Base-by-base conservation (phyloP, 768 basidiomycete species). In the Xerocomus spinulosus region DNA sequence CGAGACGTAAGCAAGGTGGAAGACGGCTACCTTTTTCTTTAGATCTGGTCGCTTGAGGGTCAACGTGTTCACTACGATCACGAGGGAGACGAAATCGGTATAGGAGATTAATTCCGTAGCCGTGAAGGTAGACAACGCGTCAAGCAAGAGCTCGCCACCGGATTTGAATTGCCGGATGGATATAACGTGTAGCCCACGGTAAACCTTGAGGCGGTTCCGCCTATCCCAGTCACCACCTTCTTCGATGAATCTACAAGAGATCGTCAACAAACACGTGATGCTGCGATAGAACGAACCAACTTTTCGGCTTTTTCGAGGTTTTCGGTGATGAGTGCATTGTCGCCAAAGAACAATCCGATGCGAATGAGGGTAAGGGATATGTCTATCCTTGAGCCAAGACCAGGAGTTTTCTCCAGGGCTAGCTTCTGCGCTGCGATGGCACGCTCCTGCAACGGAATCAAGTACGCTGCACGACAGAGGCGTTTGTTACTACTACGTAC, bases 171-270 rank as follows among this genome's bases (percentile, higher is more conserved):
- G 85, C n/a, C 95, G 85, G 51, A 90, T 85, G 25, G 90, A 87
- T 26, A 94, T 70, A 36, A 85, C 73, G 61, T 95, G 87, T 0
- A 96, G 72, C 40, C 87, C 94, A 42, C 82, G 81, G 72, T 98
- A 99, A 34, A 97, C 95, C 69, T 99, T 99, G 59, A 97, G 80
- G 37, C 95, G 81, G 68, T 97, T 99, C 32, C 93, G 81, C 45
- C 95, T 76, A 66, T 99, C 95, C 95, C 95, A 99, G 70, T 99
- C 95, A 37, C 95, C 95, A 1, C 95, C 95, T 65, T 92, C 80
- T 58, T 97, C 93, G 45, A 96, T 87, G 35, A 96, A 74, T 46
- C 91, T 93, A 61, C n/a, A 34, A 15, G 15, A 35, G 18, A 14
- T 30, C 26, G 34, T 42, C 9, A 29, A 17, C 17, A 6, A 42